These are phyloP conservation scores for Sicyos edulis DNA, from an alignment of 306 rosid species.

Conservation along the genomic window DNA sequence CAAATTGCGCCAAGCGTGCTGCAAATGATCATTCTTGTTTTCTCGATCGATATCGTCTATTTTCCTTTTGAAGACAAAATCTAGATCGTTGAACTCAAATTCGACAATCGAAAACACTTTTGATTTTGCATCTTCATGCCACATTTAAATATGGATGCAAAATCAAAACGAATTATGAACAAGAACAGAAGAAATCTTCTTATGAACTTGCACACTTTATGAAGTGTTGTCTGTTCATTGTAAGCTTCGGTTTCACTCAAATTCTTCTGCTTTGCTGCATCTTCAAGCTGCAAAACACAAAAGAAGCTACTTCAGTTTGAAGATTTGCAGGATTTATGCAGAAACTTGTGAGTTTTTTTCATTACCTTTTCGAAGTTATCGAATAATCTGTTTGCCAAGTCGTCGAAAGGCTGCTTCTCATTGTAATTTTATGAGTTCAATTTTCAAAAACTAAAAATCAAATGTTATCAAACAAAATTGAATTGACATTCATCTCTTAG, in stretches of 20 bases:
- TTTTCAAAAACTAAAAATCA: too few relatives aligned
- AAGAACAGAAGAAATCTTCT: background rate
- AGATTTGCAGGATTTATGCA: background rate
- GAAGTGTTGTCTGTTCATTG: slow-evolving; percentile 64
- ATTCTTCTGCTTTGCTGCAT: slow-evolving; percentile 56
- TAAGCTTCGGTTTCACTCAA: slow-evolving; percentile 34
- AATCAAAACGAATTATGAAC: too few relatives aligned
- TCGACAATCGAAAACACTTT: background rate
- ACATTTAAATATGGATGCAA: too few relatives aligned
- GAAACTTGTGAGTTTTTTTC: slow-evolving; percentile 14
- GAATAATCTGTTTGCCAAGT: slow-evolving; percentile 72
- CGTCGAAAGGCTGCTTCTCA: slow-evolving; percentile 60
- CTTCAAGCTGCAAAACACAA: slow-evolving; percentile 57
- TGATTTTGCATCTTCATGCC: too few relatives aligned
- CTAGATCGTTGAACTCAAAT: background rate
- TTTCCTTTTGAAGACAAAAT: background rate
- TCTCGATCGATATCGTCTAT: background rate
- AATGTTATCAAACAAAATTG: too few relatives aligned
- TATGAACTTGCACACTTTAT: background rate
- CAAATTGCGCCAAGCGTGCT: background rate
- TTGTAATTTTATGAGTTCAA: slow-evolving; percentile 38
- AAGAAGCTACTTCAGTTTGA: background rate
- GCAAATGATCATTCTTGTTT: background rate
- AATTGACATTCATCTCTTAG: too few relatives aligned
- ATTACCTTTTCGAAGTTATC: slow-evolving; percentile 77